Percentiles rank a stretch among this genome's conserved stretches.
These are phyloP conservation scores for Serendipita sp. DNA, from an alignment of 768 basidiomycete species.

Conservation along the genomic window DNA sequence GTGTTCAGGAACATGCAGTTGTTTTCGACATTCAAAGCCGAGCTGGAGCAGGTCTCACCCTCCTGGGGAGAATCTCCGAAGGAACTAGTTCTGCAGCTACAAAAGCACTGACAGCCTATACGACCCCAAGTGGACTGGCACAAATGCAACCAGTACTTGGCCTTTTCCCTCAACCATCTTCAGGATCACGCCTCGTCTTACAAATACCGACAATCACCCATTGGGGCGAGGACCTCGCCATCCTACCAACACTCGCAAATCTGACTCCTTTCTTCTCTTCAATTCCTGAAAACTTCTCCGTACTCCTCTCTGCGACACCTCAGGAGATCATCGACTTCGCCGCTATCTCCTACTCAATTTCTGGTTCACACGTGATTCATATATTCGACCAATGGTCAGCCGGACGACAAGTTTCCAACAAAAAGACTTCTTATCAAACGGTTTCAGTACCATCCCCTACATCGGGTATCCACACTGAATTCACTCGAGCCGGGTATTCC, in stretches of 20 bases:
- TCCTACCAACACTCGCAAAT: constrained; percentile 63
- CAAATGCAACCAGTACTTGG: constrained; percentile 67
- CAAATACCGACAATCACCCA: constrained; percentile 67
- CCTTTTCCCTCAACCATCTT: constrained; percentile 47
- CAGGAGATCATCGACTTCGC: constrained; percentile 72
- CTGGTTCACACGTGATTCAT: constrained; percentile 59
- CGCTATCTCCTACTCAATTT: constrained; percentile 53
- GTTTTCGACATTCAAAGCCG: constrained; percentile 50
- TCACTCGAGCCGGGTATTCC: constrained; percentile 46
- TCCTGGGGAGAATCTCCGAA: constrained; percentile 57
- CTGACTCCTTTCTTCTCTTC: constrained; percentile 43
- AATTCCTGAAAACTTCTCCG: constrained; percentile 47
- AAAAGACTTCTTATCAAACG: constrained; percentile 24
- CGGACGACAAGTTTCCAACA: constrained; percentile 52
- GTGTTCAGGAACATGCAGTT: constrained; percentile 23
- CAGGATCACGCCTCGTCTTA: constrained; percentile 55
- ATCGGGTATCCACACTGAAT: constrained; percentile 29
- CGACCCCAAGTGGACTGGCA: constrained; percentile 68
- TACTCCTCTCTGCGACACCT: constrained; percentile 71
- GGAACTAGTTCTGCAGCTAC: constrained; percentile 55
- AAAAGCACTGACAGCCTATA: constrained; percentile 52
- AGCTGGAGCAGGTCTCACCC: constrained; percentile 63
- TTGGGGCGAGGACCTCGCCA: constrained; percentile 44
- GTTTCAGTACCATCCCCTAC: constrained; percentile 22
- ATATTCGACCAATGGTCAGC: constrained; percentile 78